Evolutionary conservation across 2,329 filamentous ascomycete genomes (phyloP), one percentile per base, ranked within the genome.

Genomic region (Endocalyx cinctus): DNA sequence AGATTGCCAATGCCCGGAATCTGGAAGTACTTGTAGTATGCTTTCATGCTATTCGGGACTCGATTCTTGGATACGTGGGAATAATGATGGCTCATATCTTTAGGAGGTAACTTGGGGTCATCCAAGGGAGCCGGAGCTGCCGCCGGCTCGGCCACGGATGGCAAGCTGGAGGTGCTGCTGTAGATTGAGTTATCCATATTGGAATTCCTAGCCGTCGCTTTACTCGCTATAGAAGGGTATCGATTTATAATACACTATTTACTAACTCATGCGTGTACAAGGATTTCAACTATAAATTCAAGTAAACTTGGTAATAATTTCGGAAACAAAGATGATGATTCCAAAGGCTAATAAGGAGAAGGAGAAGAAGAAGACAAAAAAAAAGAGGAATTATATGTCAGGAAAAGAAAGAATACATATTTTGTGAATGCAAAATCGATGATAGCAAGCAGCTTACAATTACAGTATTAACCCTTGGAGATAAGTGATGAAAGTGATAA

Each of bases 1-100:
- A 82, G 50, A 45, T 82, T 80, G 19, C 65, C 69, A 39, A 81
- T 74, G n/a, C 73, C 72, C 0, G 77, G 77, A 32, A 79, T 76
- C 45, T 56, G 42, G 49, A 92, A 92, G 63, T 86, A 94, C 60
- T 87, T 87, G 69, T 95, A 95, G 59, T 89, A 87, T 23, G 72
- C 54, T 67, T 95, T 95, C 57, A 94, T 73, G 27, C 67, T 67
- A 52, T 80, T 92, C 6, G 74, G 66, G 6, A 66, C 48, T 7
- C 87, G 74, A 29, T 74, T 72, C 51, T 72, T 80, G 29, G 87
- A 83, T 27, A 78, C 70, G 37, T 77, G 68, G 1, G 86, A 89
- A 47, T 81, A 82, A 55, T 89, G 82, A 56, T 95, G 86, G 47
- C 79, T 83, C 40, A 95, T 69, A 58, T 95, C 84, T 46, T 79